Evolutionary conservation across 2,329 filamentous ascomycete species (phyloP), one percentile per base, ranked within the genome.

Genomic region (Trichoderma guizhouense): DNA sequence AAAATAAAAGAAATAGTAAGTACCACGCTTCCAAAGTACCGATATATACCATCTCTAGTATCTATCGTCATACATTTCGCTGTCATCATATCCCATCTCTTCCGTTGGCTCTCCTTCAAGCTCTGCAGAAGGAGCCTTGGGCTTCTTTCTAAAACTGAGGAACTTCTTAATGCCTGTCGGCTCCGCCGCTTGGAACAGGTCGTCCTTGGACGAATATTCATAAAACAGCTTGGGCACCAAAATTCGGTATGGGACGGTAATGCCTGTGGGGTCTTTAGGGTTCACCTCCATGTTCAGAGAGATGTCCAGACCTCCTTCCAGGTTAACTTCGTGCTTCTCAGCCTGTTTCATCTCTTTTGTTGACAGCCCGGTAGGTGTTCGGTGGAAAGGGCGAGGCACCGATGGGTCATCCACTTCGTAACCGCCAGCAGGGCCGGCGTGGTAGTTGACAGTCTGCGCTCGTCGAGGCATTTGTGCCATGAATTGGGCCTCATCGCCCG

Each of bases 211-310:
- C 18, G 82, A 79, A 73, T 88, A 86, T 66, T 88, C 86, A 71
- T 90, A 91, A 81, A 86, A 87, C 66, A 99, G 83, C 68, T 90
- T 89, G 12, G 97, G 96, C 6, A 99, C 91, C 2, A 98, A 86
- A 6, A 99, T 83, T 51, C 94, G 87, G 80, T 99, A 99, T 9
- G 94, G 93, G 65, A 90, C 89, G 0, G 96, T 99, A 74, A 93
- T 94, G 15, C 96, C 97, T 0, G 92, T 88, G 0, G 96, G 95
- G 76, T 99, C 94, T 74, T 89, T 90, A 58, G 93, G 88, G 76
- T 92, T 94, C 73, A 98, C 90, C 82, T 99, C 96, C 74, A 97
- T 90, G 76, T 98, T 97, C 57, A 99, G 82, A 65, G 90, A 92
- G 43, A 99, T 91, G 75, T 98, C 94, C 11, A 99, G 84, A 0